These are phyloP conservation scores for Pholiota conissans DNA, from an alignment of 768 basidiomycete genomes.

Conservation along the genomic window DNA sequence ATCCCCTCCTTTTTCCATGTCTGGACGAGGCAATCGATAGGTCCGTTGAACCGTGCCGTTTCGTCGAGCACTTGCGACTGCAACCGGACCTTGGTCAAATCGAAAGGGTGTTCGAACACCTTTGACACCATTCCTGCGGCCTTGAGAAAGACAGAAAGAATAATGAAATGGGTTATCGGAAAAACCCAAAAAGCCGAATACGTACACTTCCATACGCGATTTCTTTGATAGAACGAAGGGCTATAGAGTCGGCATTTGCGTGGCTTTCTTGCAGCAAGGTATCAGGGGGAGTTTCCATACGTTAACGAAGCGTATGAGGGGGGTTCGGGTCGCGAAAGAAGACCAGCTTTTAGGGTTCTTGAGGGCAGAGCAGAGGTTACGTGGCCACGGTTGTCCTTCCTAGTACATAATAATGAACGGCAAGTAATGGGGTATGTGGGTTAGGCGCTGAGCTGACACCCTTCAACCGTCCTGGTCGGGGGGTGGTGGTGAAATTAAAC, in stretches of 20 bases:
- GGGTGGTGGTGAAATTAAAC: background rate
- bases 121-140: slow-evolving; percentile 83
- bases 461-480: background rate
- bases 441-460: background rate
- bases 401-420: background rate
- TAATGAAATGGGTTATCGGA: background rate
- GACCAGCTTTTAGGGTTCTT: background rate
- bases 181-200: slow-evolving; percentile 4
- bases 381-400: background rate
- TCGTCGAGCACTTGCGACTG: slow-evolving; percentile 85
- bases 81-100: slow-evolving; percentile 88
- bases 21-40: slow-evolving; percentile 83
- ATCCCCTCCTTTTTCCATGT: slow-evolving; percentile 85
- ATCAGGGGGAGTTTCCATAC: slow-evolving; percentile 24
- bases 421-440: background rate
- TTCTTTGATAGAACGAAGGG: slow-evolving; percentile 40
- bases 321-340: background rate
- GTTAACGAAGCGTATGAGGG: background rate
- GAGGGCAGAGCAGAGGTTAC: background rate
- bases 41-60: slow-evolving; percentile 70
- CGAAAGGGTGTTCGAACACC: slow-evolving; percentile 90
- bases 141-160: slow-evolving; percentile 32
- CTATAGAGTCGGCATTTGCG: slow-evolving; percentile 17
- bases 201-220: slow-evolving; percentile 51
- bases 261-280: slow-evolving; percentile 10